Percentiles rank a stretch among this genome's conserved stretches.
phyloP scores from a whole-genome alignment of 768 basidiomycete species.

The Suillus spraguei region DNA sequence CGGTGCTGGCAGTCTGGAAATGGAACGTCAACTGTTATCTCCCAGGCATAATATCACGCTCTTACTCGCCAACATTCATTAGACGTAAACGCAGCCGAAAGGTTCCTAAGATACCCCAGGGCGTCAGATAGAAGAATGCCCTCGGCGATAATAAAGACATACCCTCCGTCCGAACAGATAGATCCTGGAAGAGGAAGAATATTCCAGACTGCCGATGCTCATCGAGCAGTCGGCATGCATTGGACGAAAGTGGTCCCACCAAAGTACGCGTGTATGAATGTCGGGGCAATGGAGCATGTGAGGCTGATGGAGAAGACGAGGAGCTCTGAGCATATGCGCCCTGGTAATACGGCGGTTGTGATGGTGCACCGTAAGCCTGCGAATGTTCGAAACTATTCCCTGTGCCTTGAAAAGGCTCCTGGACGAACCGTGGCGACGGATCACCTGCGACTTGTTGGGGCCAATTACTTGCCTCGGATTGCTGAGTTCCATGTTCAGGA shows the following conservation, averaged over 20 bases:
- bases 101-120: constrained; percentile 51
- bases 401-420: constrained; percentile 27
- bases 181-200: constrained; percentile 94
- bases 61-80: constrained; percentile 92
- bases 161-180: constrained; percentile 94
- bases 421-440: constrained; percentile 21
- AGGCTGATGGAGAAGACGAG: constrained; percentile 32
- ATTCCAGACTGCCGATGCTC: constrained; percentile 86
- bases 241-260: constrained; percentile 86
- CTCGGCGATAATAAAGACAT: constrained; percentile 30
- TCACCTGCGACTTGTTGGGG: constrained; percentile 20
- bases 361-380: constrained; percentile 25
- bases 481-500: constrained; percentile 35
- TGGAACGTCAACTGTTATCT: constrained; percentile 23
- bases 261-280: constrained; percentile 84
- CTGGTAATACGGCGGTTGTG: constrained; percentile 35
- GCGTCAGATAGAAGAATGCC: constrained; percentile 24
- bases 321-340: constrained; percentile 26
- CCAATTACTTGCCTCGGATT: constrained; percentile 39
- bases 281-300: constrained; percentile 52
- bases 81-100: constrained; percentile 87
- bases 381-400: constrained; percentile 24
- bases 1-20: constrained; percentile 67
- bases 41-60: constrained; percentile 25
- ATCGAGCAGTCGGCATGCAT: constrained; percentile 82